Percentiles rank a stretch among this genome's conserved stretches.
Evolutionary conservation across 2,329 filamentous ascomycete genomes (phyloP).

Genomic region (Fusarium globosum): DNA sequence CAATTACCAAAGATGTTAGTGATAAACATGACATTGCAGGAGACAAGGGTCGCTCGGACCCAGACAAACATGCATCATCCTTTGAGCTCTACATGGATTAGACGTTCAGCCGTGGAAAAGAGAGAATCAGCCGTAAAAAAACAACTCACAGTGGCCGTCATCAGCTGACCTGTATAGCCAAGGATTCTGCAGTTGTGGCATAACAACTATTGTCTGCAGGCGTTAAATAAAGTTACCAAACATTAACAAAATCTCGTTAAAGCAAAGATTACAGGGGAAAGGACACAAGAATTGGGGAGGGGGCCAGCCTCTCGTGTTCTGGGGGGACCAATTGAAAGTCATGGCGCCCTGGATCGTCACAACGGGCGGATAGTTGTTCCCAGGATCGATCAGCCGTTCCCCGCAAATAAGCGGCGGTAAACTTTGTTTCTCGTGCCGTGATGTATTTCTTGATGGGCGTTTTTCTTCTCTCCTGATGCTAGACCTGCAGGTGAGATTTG

Average conservation of each 20-base stretch:
- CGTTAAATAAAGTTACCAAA: background rate
- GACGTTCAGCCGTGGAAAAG: background rate
- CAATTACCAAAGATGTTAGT: background rate
- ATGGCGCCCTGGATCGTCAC: constrained; percentile 5
- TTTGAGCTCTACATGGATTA: background rate
- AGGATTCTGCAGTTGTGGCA: constrained; percentile 27
- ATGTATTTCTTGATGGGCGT: background rate
- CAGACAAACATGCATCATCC: background rate
- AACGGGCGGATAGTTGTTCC: background rate
- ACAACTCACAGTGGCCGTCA: background rate
- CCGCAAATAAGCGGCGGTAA: constrained; percentile 17
- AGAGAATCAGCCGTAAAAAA: background rate
- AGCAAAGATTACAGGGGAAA: background rate
- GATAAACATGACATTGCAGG: background rate
- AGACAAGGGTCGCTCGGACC: background rate
- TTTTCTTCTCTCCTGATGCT: constrained; percentile 18
- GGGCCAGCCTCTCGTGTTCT: background rate
- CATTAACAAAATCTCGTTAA: background rate
- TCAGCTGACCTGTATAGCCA: constrained; percentile 19
- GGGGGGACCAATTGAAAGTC: constrained; percentile 1
- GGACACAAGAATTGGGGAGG: background rate
- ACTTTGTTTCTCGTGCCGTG: constrained; percentile 3
- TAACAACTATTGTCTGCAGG: background rate
- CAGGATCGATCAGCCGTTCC: background rate
- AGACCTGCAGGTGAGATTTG: constrained; percentile 23